Evolutionary conservation across 1,284 basidiomycete genomes (phyloP), one percentile per base, ranked within the genome.

Genomic region (Clitocybe nebularis): DNA sequence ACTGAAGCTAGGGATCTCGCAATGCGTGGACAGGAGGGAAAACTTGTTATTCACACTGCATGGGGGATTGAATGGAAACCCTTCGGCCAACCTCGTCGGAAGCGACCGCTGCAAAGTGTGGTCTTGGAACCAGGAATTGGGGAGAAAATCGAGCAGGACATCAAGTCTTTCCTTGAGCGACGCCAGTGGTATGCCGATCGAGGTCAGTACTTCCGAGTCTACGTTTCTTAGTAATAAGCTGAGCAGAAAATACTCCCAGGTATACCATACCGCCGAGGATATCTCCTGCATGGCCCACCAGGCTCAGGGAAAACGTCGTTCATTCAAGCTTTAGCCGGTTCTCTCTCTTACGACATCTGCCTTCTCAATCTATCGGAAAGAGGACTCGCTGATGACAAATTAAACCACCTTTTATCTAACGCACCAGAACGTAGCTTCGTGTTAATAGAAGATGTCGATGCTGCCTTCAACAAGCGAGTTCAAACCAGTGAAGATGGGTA

Each of bases 251-350:
- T n/a, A n/a, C n/a, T n/a, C n/a, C n/a, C 49, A 93, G 94, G 95
- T 19, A 98, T 99, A 45, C 96, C 96, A 0, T 99, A 99, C 61
- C 82, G 96, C 19, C 77, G 96, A 53, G 96, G 96, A 25, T 98
- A 98, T 63, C 77, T 99, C 11, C 69, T 99, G 8, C 82, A 99
- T 58, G 96, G 96, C 5, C 94, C 96, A 13, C 96, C 96, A 0
- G 96, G 96, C 14, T 96, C 93, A 0, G 96, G 96, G 43, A 99
- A 99, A 66, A 95, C 94, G 1, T 98, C 93, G 0, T 99, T 94
- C 68, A 99, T 99, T 53, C 94, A 97, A 62, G 94, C 96, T 3
- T 76, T 99, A 5, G 96, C 96, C 6, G 96, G 95, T 8, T 80
- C 83, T 11, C 68, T 99, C 20, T 84, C 81, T 43, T 97, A 98